Evolutionary conservation across 306 rosid species (phyloP), one percentile per base, ranked within the genome.

Genomic region (Hippophae gyantsensis): DNA sequence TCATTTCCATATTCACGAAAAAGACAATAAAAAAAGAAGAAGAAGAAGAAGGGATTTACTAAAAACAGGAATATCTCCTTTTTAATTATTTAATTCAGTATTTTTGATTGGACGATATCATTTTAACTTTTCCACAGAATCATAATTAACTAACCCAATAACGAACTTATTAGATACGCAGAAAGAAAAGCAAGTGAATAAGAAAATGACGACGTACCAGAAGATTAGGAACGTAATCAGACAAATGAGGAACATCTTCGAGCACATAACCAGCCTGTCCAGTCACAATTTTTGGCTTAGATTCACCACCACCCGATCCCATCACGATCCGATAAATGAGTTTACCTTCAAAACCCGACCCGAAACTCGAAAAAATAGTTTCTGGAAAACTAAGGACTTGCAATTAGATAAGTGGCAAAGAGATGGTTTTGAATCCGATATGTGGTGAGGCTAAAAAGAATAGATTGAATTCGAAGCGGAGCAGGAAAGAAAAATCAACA

Each of bases 241-340:
- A 53, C 13, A 89, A 81, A 71, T 85, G 97, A 10, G 97, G 97
- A 72, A 89, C 95, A 58, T 89, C 97, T 47, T 89, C 81, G n/a
- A 89, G 97, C 9, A 89, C 62, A 64, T 89, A 89, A 66, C 97
- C 90, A 5, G 73, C 67, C 3, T 79, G 8, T 10, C 95, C 97
- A n/a, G 53, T 57, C 18, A 74, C 67, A 10, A 81, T 23, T 72
- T 85, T 85, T 6, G 59, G 58, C 38, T 77, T 61, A 14, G 23
- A 74, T 74, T 64, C 68, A 70, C 60, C 63, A 3, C 60, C 58
- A 56, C 72, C 4, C 50, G 18, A 79, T 59, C 13, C 54, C 87
- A 86, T 83, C 18, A 6, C 32, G 53, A 48, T 26, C 43, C 42
- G 55, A 50, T 18, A 58, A 18, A 18, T 38, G 7, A 48, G 13